Percentiles rank a stretch among this genome's conserved stretches.
Conservation (phyloP, 1,139 yeast species). For the Yamadazyma triangularis region DNA sequence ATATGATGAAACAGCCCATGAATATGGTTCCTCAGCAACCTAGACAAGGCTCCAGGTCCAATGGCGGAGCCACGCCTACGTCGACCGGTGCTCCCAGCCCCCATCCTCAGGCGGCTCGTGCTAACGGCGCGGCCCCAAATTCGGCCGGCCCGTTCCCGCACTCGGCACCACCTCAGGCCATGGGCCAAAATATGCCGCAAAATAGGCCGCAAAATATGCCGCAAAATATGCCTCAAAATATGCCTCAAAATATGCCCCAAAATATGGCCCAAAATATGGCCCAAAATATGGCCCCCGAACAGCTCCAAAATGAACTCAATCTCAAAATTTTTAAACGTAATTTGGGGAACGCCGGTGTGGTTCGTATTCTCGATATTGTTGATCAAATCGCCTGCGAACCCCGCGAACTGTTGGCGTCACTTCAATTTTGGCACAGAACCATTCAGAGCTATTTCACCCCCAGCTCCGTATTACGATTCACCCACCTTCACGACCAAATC, state of each 20-base stretch:
- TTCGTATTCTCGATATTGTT: constrained; percentile 34
- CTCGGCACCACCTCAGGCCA: background rate
- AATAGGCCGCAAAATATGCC: too few species aligned
- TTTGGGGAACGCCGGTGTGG: constrained; percentile 43
- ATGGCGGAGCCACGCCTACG: background rate
- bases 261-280: background rate
- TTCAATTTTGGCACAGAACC: constrained; percentile 39
- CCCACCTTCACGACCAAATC: background rate
- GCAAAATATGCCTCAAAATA: too few species aligned
- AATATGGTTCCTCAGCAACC: too few species aligned
- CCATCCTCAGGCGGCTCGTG: constrained; percentile 1
- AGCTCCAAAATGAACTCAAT: constrained; percentile 30
- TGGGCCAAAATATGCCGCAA: too few species aligned
- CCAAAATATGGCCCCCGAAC: constrained; percentile 12
- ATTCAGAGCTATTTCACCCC: constrained; percentile 33
- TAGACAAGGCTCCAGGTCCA: too few species aligned
- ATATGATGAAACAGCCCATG: constrained; percentile 2
- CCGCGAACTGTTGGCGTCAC: constrained; percentile 21
- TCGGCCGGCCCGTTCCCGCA: background rate
- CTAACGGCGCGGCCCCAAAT: too few species aligned
- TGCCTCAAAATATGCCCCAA: too few species aligned
- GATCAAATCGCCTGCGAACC: constrained; percentile 36
- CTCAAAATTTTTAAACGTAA: constrained; percentile 36
- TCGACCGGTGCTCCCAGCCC: background rate
- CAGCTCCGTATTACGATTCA: constrained; percentile 23